Evolutionary conservation across 2,329 filamentous ascomycete species (phyloP), one percentile per base, ranked within the genome.

Genomic region (Apiospora marii): DNA sequence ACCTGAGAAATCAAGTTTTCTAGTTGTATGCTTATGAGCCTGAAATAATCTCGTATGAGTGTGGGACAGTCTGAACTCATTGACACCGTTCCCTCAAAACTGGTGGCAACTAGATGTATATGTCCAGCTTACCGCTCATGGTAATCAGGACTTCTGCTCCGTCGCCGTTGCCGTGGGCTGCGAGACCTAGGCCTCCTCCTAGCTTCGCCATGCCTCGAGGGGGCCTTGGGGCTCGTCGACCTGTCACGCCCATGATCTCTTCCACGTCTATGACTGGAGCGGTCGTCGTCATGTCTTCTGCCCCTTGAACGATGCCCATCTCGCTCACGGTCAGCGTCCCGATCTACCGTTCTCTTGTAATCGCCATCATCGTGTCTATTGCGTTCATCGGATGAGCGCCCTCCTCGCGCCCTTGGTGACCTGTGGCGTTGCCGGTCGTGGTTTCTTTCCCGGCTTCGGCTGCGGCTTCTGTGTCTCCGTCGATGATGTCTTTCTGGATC

Each of bases 251-350:
- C 72, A 64, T 78, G 74, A 14, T 72, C 67, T 70, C 72, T 73
- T 49, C 70, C 74, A 27, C 72, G 71, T 30, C 72, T 75, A 24
- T 75, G 44, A 27, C 72, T 58, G 22, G 75, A 76, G 27, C 74
- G 71, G 19, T 76, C 78, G 3, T 73, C 74, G 68, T 76, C 77
- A 51, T n/a, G 37, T 14, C 73, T 86, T 85, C 72, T 92, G 79
- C 73, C 85, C 82, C 73, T 83, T n/a, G 73, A 68, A 51, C 72
- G 73, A 72, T 77, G 68, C 30, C 67, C 71, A 16, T 73, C 53
- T 5, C 30, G 48, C 24, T 77, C 78, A 13, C 68, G 68, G 27
- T 5, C 22, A 13, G 30, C 30, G n/a, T 24, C 24, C 37, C 48
- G 68, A 12, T 58, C 68, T 22, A 34, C 19, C 3, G 30, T 64